Conservation (phyloP, 176 grass and related monocot genomes). For the Oryza glaberrima region DNA sequence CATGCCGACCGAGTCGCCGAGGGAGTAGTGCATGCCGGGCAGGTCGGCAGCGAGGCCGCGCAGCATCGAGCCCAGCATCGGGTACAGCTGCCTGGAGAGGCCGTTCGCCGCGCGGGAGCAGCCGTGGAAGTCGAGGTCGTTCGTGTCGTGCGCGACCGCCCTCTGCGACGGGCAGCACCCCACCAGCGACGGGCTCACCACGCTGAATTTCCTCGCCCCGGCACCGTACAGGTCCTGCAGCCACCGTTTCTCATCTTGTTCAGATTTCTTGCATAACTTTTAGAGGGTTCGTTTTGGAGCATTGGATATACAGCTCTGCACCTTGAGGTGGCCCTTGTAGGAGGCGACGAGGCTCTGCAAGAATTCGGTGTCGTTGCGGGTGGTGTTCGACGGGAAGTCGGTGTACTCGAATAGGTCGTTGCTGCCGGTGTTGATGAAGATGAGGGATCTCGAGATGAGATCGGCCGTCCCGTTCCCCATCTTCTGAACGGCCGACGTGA, state of each 20-base stretch:
- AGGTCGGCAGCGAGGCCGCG: background rate
- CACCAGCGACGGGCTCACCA: slow-evolving; percentile 40
- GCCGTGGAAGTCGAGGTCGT: background rate
- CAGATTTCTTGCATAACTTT: background rate
- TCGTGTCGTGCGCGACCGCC: background rate
- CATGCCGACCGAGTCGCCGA: slow-evolving; percentile 35
- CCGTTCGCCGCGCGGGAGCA: slow-evolving; percentile 41
- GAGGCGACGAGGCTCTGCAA: slow-evolving; percentile 34
- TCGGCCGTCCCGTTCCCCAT: slow-evolving; percentile 20
- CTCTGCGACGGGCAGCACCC: slow-evolving; percentile 57
- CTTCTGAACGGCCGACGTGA: slow-evolving; percentile 19
- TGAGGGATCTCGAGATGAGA: slow-evolving; percentile 49
- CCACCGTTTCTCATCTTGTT: background rate
- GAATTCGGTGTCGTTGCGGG: slow-evolving; percentile 15
- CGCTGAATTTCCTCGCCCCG: slow-evolving; percentile 54
- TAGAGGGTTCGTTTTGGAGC: background rate
- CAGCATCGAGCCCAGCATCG: slow-evolving; percentile 19
- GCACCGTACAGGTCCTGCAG: slow-evolving; percentile 39
- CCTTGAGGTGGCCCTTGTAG: slow-evolving; percentile 46
- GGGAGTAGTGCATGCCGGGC: slow-evolving; percentile 59
- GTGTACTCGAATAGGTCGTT: slow-evolving; percentile 62
- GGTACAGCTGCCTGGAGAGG: slow-evolving; percentile 34
- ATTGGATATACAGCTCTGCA: background rate
- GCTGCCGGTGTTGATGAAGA: slow-evolving; percentile 65
- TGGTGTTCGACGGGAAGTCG: background rate